Evolutionary conservation across 2,329 filamentous ascomycete species (phyloP).

Genomic region (Aspergillus sojae): DNA sequence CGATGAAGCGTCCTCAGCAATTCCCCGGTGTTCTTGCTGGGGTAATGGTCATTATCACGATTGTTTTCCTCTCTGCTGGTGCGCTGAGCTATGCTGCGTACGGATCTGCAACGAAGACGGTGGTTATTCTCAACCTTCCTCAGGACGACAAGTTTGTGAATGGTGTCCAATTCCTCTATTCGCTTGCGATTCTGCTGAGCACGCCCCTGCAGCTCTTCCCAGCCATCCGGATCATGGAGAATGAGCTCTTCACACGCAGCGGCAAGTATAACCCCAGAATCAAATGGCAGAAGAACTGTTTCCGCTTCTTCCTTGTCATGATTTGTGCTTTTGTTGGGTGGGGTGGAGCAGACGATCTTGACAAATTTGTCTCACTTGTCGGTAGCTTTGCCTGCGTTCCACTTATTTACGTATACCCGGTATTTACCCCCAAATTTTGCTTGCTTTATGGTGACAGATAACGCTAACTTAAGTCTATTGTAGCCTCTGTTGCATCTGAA

Average conservation of each 20-base stretch:
- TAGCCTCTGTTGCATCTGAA: slow-evolving; percentile 89
- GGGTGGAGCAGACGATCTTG: slow-evolving; percentile 87
- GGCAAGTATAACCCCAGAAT: slow-evolving; percentile 98
- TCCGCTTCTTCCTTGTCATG: slow-evolving; percentile 89
- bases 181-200: slow-evolving; percentile 92
- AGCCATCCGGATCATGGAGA: slow-evolving; percentile 94
- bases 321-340: slow-evolving; percentile 86
- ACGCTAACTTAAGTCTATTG: slow-evolving; percentile 13
- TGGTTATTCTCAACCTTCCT: slow-evolving; percentile 92
- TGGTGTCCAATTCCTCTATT: slow-evolving; percentile 93
- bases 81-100: slow-evolving; percentile 95
- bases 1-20: slow-evolving; percentile 87
- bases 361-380: slow-evolving; percentile 96
- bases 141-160: slow-evolving; percentile 97
- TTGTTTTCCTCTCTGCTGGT: slow-evolving; percentile 87
- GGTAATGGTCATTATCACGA: slow-evolving; percentile 94
- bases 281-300: slow-evolving; percentile 99
- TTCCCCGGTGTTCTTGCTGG: slow-evolving; percentile 85
- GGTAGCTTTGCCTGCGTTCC: slow-evolving; percentile 98
- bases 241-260: slow-evolving; percentile 87
- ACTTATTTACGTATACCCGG: slow-evolving; percentile 95
- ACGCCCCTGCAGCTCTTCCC: slow-evolving; percentile 97
- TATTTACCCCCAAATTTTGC: slow-evolving; percentile 55
- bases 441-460: not conserved
- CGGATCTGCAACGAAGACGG: slow-evolving; percentile 91